Percentiles rank a stretch among this genome's conserved stretches.
These are phyloP conservation scores for Berberis vulgaris DNA, from an alignment of 164 flowering plant genomes.

Conservation along the genomic window DNA sequence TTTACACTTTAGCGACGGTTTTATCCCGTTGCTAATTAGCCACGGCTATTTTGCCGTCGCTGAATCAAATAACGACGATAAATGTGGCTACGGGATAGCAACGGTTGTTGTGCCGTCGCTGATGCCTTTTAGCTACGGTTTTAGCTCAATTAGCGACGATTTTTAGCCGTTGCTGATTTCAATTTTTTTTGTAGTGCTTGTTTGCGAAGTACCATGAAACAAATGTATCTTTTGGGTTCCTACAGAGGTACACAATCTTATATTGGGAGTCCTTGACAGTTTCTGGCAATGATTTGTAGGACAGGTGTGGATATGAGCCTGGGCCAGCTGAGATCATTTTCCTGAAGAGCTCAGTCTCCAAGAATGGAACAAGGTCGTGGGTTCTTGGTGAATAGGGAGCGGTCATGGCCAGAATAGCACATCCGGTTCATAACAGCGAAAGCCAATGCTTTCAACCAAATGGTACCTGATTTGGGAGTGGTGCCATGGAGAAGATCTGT, in stretches of 20 bases:
- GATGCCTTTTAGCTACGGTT: too few species aligned
- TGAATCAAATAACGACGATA: too few species aligned
- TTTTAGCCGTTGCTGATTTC: too few species aligned
- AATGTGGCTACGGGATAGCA: too few species aligned
- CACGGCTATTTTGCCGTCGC: too few species aligned
- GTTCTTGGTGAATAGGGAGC: conserved; percentile 28
- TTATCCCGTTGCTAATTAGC: too few species aligned
- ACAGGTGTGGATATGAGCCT: conserved; percentile 15
- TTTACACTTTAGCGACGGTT: too few species aligned
- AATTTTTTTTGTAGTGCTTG: too few species aligned
- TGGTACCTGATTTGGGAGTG: conserved; percentile 46
- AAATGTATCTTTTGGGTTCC: conserved; percentile 13
- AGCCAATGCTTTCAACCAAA: conserved; percentile 42
- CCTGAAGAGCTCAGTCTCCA: conserved; percentile 24
- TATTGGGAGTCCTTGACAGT: conserved; percentile 7
- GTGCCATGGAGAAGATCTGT: conserved; percentile 29
- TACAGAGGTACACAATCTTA: conserved; percentile 9
- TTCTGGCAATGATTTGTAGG: conserved; percentile 3
- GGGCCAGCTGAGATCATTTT: conserved; percentile 13
- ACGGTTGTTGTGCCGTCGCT: too few species aligned
- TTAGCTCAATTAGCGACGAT: too few species aligned
- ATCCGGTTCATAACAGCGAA: conserved; percentile 21
- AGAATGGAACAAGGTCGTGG: conserved; percentile 33
- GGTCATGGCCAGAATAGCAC: neutral
- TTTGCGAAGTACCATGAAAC: conserved; percentile 10